phyloP scores from a whole-genome alignment of 169 alveolate species.

The Cyclospora cayetanensis region DNA sequence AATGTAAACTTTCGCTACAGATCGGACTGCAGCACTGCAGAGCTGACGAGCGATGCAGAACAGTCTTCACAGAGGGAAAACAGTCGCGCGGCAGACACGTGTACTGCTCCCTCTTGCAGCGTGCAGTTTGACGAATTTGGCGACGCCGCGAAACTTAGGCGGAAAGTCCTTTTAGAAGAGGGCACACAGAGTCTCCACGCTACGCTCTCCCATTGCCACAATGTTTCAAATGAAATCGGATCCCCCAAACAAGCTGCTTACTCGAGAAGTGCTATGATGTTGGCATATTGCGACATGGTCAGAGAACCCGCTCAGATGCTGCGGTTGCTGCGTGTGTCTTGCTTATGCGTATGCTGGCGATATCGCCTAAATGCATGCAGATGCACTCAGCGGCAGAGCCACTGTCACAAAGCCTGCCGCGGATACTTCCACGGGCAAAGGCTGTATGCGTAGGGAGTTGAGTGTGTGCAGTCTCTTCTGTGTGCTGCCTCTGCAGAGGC shows the following conservation, averaged over 20 bases:
- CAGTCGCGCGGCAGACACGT: neutral
- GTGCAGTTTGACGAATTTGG: neutral
- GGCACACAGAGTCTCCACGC: conserved; percentile 37
- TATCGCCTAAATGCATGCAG: neutral
- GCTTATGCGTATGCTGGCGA: too few relatives aligned
- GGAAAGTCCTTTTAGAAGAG: neutral
- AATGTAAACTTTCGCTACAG: neutral
- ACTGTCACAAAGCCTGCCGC: too few relatives aligned
- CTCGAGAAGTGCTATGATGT: too few relatives aligned
- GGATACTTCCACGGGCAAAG: too few relatives aligned
- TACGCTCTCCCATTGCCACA: neutral
- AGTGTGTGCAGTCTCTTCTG: neutral
- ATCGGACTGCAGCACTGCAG: conserved; percentile 2
- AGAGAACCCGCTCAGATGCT: too few relatives aligned
- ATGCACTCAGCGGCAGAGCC: too few relatives aligned
- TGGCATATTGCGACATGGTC: too few relatives aligned
- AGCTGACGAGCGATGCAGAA: neutral
- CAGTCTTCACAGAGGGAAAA: neutral
- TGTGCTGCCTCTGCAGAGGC: neutral
- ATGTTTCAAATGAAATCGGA: too few relatives aligned
- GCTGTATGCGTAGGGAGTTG: neutral
- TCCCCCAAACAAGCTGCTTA: too few relatives aligned
- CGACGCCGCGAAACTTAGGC: neutral
- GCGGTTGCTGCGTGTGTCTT: neutral
- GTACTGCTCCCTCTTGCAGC: conserved; percentile 25